Base-by-base conservation (phyloP, 1,284 basidiomycete genomes). In the Naganishia sp. region DNA sequence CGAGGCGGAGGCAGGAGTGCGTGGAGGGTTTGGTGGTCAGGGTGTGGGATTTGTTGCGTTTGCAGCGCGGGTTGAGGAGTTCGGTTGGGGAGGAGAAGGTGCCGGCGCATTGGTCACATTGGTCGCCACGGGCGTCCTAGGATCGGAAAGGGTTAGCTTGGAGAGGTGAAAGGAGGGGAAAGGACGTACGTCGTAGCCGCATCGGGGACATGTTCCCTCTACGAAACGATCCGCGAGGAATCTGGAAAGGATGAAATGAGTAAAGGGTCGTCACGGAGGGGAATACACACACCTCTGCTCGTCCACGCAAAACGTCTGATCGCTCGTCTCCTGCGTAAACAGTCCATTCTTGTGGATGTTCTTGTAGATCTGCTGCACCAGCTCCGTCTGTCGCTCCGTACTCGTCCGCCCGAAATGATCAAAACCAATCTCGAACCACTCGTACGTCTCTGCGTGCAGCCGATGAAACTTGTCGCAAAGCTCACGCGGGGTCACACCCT, bases 361-460 rank as follows among this genome's bases (percentile, higher is more conserved):
- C 46, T 83, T 77, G 81, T 93, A 97, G 70, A 94, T 88, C 68
- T 88, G 88, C 78, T 96, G 94, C 54, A 87, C 88, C 71, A 74
- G 93, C 92, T 92, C 88, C 4, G 94, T 94, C 79, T 99, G 96
- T 68, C 87, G 81, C 10, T 88, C 87, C 1, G 93, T 92, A 31
- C 94, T 95, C 7, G 95, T 99, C 46, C 96, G 86, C 5, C 96
- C 95, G 80, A 98, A 99, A 79, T 92, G 87, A 80, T 99, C 96
- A 73, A 99, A 99, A 53, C 92, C 94, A 72, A 77, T 78, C 64
- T 80, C 77, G 68, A 80, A 81, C 77, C 76, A 98, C 75, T 94
- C 85, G 81, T 99, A 99, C 3, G 94, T 94, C 72, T 92, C 89
- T 65, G 87, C 88, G 74, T 99, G 95, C 15, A 97, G 83, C 35